phyloP scores from a whole-genome alignment of 257 asterid genomes.

The Schizonepeta tenuifolia region DNA sequence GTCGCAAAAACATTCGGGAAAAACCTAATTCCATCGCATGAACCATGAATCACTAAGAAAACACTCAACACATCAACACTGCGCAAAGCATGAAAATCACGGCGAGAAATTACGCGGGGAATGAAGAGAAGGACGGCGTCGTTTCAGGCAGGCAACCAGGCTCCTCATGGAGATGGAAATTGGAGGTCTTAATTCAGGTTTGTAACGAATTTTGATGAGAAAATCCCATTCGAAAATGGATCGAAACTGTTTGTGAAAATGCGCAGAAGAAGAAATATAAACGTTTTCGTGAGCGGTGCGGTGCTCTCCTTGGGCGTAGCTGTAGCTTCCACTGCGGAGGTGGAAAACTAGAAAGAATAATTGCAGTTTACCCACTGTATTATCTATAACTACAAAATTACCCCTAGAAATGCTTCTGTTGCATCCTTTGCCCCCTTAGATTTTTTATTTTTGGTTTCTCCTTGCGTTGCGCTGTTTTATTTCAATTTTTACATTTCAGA shows the following conservation, averaged over 20 bases:
- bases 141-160: slow-evolving; percentile 41
- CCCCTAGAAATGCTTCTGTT: not conserved
- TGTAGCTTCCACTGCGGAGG: slow-evolving; percentile 5
- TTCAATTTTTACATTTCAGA: no score
- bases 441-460: no score
- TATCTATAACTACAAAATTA: not conserved
- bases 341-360: not conserved
- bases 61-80: not conserved
- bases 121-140: slow-evolving; percentile 42
- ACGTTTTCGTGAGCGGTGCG: slow-evolving; percentile 23
- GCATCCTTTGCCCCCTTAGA: not conserved
- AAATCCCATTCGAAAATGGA: slow-evolving; percentile 29
- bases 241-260: slow-evolving; percentile 41
- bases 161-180: slow-evolving; percentile 47
- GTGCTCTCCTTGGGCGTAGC: slow-evolving; percentile 7
- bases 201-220: not conserved
- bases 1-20: not conserved
- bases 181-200: not conserved
- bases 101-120: slow-evolving; percentile 44
- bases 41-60: not conserved
- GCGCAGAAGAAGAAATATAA: slow-evolving; percentile 11
- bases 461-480: no score
- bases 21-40: slow-evolving; percentile 9
- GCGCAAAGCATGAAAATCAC: slow-evolving; percentile 1
- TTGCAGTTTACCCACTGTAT: slow-evolving; percentile 15